Evolutionary conservation across 306 rosid genomes (phyloP).

Genomic region (Prunus davidiana): DNA sequence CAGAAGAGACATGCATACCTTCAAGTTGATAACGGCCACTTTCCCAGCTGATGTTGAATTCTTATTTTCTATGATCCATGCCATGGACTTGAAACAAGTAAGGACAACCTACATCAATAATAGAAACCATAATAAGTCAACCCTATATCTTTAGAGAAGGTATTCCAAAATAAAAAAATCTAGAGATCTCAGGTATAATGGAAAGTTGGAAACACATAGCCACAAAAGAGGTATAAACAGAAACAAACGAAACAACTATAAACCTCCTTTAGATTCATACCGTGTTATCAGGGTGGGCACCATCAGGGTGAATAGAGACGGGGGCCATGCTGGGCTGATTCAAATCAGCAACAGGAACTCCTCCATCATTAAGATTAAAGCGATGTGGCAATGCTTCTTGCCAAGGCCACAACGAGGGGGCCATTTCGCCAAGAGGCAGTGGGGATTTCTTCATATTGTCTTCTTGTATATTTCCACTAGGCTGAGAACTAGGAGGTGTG

Average conservation of each 20-base stretch:
- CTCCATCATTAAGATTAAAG: slow-evolving; percentile 54
- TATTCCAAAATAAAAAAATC: background rate
- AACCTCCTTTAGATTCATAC: slow-evolving; percentile 36
- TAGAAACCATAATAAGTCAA: slow-evolving; percentile 6
- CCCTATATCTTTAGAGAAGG: slow-evolving; percentile 1
- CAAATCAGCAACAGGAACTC: slow-evolving; percentile 52
- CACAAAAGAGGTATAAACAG: background rate
- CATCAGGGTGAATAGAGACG: slow-evolving; percentile 53
- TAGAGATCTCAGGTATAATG: background rate
- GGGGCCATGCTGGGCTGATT: slow-evolving; percentile 50
- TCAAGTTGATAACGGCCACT: slow-evolving; percentile 66
- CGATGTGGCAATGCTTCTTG: slow-evolving; percentile 52
- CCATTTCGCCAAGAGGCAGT: slow-evolving; percentile 33
- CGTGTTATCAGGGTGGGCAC: slow-evolving; percentile 45
- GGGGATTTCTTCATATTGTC: slow-evolving; percentile 48
- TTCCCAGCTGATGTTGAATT: slow-evolving; percentile 47
- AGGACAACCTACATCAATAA: slow-evolving; percentile 58
- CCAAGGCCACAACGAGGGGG: slow-evolving; percentile 60
- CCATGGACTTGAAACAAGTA: slow-evolving; percentile 73
- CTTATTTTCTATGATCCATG: slow-evolving; percentile 71
- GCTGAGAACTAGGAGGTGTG: slow-evolving; percentile 41
- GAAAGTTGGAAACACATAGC: background rate
- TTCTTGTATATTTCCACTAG: slow-evolving; percentile 50
- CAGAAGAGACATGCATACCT: slow-evolving; percentile 39
- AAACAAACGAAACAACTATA: background rate